Evolutionary conservation across 1,284 basidiomycete species (phyloP), one percentile per base, ranked within the genome.

Genomic region (Apiotrichum sp.): DNA sequence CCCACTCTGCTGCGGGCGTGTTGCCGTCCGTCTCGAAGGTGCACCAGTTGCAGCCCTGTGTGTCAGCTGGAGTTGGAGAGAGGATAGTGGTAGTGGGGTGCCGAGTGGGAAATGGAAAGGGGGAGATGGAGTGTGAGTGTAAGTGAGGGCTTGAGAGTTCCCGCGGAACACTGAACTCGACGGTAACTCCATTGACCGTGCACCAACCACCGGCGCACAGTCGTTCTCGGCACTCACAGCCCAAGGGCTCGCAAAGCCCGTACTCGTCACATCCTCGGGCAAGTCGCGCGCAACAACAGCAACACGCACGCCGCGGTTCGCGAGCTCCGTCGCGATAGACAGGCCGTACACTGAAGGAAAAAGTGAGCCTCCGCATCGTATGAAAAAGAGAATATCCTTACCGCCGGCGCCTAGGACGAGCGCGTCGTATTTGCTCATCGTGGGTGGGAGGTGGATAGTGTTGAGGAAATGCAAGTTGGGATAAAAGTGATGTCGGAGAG

Each of bases 191-290:
- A n/a, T n/a, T n/a, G n/a, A n/a, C n/a, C n/a, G n/a, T n/a, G n/a
- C n/a, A n/a, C n/a, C n/a, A n/a, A n/a, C n/a, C n/a, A n/a, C n/a
- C n/a, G n/a, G n/a, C n/a, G n/a, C n/a, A n/a, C n/a, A n/a, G n/a
- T n/a, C n/a, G n/a, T n/a, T n/a, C n/a, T n/a, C n/a, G n/a, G n/a
- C n/a, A 62, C 65, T 57, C 47, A 78, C 82, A 40, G 86, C 86
- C 82, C 87, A 88, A 1, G 86, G 86, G 60, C 80, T 82, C 0
- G 86, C 81, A 70, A 86, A 87, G 1, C 78, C 80, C 49, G 82
- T 80, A 7, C 81, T 83, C 50, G 78, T 73, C 13, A 79, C 65
- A 68, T 87, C 85, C 47, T 82, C 78, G 0, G 86, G 84, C 59
- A 86, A 74, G 63, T 88, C 86, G 50, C 83, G 78, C 0, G 85